phyloP scores from a whole-genome alignment of 768 basidiomycete genomes.

The Lyophyllum decastes region DNA sequence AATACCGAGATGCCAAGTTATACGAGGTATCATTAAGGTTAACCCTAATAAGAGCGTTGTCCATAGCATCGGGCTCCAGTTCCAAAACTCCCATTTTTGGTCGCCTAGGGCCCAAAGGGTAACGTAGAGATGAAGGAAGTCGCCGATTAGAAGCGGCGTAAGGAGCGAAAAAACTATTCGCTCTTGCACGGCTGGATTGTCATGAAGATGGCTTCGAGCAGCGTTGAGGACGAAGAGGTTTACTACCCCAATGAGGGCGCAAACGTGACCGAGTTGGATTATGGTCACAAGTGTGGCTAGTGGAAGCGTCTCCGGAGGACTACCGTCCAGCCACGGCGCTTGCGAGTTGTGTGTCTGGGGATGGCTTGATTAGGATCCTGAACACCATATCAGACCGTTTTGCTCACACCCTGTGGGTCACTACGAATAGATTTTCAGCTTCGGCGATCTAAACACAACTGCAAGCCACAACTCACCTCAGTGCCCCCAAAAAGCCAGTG shows the following conservation, averaged over 20 bases:
- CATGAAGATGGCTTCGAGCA: constrained; percentile 57
- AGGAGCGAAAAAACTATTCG: constrained; percentile 66
- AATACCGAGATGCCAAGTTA: constrained; percentile 75
- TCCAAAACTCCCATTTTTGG: constrained; percentile 56
- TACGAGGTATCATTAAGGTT: constrained; percentile 65
- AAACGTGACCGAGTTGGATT: constrained; percentile 77
- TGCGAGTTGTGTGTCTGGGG: constrained; percentile 70
- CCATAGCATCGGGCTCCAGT: constrained; percentile 74
- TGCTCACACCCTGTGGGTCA: constrained; percentile 64
- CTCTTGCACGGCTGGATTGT: constrained; percentile 68
- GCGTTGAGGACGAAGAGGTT: constrained; percentile 69
- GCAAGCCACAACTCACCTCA: constrained; percentile 35
- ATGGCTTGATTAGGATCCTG: constrained; percentile 1
- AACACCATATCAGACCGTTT: constrained; percentile 1
- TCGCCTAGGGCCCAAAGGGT: constrained; percentile 82
- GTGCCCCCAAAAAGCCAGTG: constrained; percentile 65
- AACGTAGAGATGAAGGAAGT: constrained; percentile 63
- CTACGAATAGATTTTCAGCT: constrained; percentile 27
- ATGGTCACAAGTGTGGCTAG: constrained; percentile 69
- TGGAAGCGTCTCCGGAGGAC: constrained; percentile 52
- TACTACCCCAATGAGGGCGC: constrained; percentile 69
- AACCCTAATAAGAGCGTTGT: constrained; percentile 63
- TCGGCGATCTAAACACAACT: background rate
- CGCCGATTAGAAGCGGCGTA: constrained; percentile 69
- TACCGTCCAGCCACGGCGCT: constrained; percentile 66